Evolutionary conservation across 2,329 filamentous ascomycete species (phyloP).

Genomic region (Alternaria triticimaculans): DNA sequence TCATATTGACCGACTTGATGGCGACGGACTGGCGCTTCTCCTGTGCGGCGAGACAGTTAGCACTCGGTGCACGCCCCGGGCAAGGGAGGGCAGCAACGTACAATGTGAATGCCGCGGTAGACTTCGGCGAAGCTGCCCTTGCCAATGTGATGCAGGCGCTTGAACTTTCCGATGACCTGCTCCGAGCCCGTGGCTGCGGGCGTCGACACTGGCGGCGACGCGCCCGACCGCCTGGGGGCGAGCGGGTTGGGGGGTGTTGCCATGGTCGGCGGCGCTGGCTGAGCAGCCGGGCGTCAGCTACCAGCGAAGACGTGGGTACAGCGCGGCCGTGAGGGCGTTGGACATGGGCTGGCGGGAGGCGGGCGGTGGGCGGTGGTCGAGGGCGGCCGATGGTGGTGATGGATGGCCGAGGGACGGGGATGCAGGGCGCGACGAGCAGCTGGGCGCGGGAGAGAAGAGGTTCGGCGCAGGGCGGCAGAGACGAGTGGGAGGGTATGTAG

Average conservation of each 20-base stretch:
- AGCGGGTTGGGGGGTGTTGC: constrained; percentile 39
- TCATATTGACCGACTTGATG: constrained; percentile 94
- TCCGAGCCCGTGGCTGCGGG: constrained; percentile 31
- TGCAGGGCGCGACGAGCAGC: neutral
- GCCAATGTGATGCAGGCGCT: constrained; percentile 86
- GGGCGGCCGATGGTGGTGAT: constrained; percentile 12
- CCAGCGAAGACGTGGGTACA: constrained; percentile 50
- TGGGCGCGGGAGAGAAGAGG: neutral
- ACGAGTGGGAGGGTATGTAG: neutral
- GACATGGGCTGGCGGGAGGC: constrained; percentile 42
- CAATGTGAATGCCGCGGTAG: constrained; percentile 84
- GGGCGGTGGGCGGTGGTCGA: constrained; percentile 5
- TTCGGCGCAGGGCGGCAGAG: neutral
- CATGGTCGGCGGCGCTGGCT: constrained; percentile 44
- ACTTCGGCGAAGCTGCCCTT: constrained; percentile 98
- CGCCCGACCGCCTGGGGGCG: constrained; percentile 45
- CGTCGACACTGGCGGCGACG: constrained; percentile 43
- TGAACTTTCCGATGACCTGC: constrained; percentile 73
- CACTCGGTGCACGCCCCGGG: neutral
- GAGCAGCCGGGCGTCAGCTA: constrained; percentile 41
- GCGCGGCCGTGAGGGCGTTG: constrained; percentile 45
- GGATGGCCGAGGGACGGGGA: constrained; percentile 6
- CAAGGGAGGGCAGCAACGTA: constrained; percentile 49
- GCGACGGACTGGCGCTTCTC: constrained; percentile 82
- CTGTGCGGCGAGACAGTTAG: constrained; percentile 54